Evolutionary conservation across 139 green algal species (phyloP), one percentile per base, ranked within the genome.

Genomic region (Auxenochlorella pyrenoidosa): DNA sequence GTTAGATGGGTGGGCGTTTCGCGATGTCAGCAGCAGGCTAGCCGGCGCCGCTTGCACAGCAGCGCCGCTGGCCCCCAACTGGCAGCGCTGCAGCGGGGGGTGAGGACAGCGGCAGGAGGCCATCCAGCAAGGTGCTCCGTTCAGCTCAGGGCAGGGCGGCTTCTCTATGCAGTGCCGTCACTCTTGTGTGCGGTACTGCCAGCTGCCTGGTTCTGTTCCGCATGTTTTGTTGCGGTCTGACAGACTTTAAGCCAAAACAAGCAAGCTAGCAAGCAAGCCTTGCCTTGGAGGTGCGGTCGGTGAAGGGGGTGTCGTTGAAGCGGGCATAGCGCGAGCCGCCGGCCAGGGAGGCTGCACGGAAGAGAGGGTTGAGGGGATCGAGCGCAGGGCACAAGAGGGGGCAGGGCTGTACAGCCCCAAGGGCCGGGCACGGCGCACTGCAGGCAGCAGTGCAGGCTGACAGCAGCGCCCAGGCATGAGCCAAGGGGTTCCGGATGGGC

Each of bases 281-380:
- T 26, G 75, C 80, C 80, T 85, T 85, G 80, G 59, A 76, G 28
- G 80, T n/a, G 40, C 80, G 59, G 60, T 85, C 43, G 60, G 28
- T 59, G 32, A 77, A 85, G 32, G 80, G 80, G 3, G 80, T 60
- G 68, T 85, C 80, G 32, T 59, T 60, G 80, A 77, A 85, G 26
- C 80, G 60, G 34, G 60, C 32, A 63, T 75, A 75, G 38, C 80
- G 58, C 28, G 12, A 63, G 40, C 58, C 30, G 3, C 66, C 40
- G 0, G 60, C 30, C 34, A 71, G 32, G 19, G 79, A 41, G 38
- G 60, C 80, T 77, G 76, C n/a, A n/a, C 4, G 5, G 21, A 28
- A 3, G 80, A 13, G 63, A 36, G 28, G 22, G 59, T 32, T 5
- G 13, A 10, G 16, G 32, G 38, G 21, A 2, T 30, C 21, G 21